These are phyloP conservation scores for Daldinia concentrica DNA, from an alignment of 495 filamentous ascomycete species.

Conservation along the genomic window DNA sequence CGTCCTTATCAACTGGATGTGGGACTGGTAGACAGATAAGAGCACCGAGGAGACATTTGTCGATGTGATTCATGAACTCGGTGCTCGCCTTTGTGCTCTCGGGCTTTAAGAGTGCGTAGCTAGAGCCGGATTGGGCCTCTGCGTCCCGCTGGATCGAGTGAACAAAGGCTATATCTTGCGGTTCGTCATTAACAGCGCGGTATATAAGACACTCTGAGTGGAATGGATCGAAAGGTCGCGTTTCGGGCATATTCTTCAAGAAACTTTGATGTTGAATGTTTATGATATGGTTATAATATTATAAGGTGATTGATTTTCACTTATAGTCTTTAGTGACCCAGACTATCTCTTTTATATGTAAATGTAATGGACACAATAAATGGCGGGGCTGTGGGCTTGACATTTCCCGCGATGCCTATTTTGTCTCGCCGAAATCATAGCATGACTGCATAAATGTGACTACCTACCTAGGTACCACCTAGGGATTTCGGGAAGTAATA, in stretches of 20 bases:
- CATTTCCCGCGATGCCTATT: not conserved
- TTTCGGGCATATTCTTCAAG: not conserved
- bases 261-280: not conserved
- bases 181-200: not conserved
- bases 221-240: not conserved
- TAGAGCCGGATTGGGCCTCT: not conserved
- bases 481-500: too few relatives aligned
- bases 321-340: not conserved
- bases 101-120: not conserved
- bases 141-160: not conserved
- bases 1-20: not conserved
- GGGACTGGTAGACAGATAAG: not conserved
- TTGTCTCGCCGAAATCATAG: not conserved
- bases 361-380: too few relatives aligned
- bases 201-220: not conserved
- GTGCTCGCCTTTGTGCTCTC: not conserved
- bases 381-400: too few relatives aligned
- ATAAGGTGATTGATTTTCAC: not conserved
- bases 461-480: not conserved
- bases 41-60: not conserved
- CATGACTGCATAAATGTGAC: not conserved
- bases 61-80: not conserved
- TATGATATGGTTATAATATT: not conserved
- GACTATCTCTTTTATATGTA: too few relatives aligned
- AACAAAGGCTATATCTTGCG: not conserved